These are phyloP conservation scores for Biancaea sappan DNA, from an alignment of 306 rosid species.

Conservation along the genomic window DNA sequence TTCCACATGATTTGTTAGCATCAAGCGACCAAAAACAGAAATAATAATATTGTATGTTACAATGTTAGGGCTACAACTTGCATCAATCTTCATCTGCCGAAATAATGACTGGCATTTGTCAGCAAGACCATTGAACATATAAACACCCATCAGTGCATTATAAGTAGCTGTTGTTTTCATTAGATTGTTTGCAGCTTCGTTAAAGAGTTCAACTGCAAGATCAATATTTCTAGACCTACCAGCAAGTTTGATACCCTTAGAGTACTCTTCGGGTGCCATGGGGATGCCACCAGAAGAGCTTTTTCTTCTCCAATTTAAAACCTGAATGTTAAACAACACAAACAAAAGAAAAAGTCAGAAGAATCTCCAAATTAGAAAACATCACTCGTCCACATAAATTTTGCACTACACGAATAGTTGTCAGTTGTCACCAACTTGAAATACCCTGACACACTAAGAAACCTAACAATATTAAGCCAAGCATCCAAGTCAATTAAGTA, in stretches of 20 bases:
- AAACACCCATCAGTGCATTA: constrained; percentile 79
- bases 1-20: constrained; percentile 78
- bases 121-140: constrained; percentile 62
- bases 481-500: neutral
- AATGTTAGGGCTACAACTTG: constrained; percentile 48
- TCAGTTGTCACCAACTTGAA: neutral
- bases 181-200: constrained; percentile 57
- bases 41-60: constrained; percentile 46
- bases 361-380: neutral
- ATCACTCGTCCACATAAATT: neutral
- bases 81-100: constrained; percentile 60
- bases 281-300: constrained; percentile 31
- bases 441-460: neutral
- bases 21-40: constrained; percentile 63
- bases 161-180: constrained; percentile 57
- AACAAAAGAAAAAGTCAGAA: constrained; percentile 1
- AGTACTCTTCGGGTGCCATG: constrained; percentile 53
- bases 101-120: constrained; percentile 60
- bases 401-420: neutral
- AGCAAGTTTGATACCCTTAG: constrained; percentile 64
- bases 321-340: constrained; percentile 44
- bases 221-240: constrained; percentile 59
- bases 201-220: constrained; percentile 60
- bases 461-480: neutral
- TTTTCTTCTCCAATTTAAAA: constrained; percentile 68